Base-by-base conservation (phyloP, 257 asterid species). In the Schizonepeta tenuifolia region DNA sequence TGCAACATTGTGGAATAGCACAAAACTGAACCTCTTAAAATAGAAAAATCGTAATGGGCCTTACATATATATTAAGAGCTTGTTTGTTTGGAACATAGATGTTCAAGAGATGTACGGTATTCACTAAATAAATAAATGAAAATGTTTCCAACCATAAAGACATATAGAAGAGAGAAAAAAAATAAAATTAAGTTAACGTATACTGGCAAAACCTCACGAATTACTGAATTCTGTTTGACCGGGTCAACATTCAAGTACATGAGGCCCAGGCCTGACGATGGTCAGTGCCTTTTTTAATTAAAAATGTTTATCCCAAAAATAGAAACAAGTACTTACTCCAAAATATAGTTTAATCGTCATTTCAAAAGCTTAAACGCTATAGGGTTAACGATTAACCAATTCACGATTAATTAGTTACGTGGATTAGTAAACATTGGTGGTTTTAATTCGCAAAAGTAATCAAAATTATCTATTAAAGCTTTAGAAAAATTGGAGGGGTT, bases 231-330 rank as follows among this genome's bases (percentile, higher is more conserved):
- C 7, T 55, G 63, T 72, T 66, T 72, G 82, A 78, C 71, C 58
- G 3, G 60, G 82, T 72, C 82, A 77, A 72, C 67, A 40, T 40
- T 78, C 44, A 50, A 72, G 82, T 78, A 67, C 78, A 66, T 15
- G 24, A 46, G 63, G 44, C 68, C 49, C 73, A 62, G 74, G 26
- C 70, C 80, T 50, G 43, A 69, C 75, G 46, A 72, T 38, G 38
- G 57, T 60, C 66, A 58, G 31, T 22, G 69, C 43, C 14, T 40
- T 54, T 66, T 46, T 18, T 22, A 40, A 10, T 38, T 9, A 12
- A 11, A 40, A 12, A 36, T n/a, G 20, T n/a, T 51, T 51, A 4
- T 51, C 26, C 58, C 28, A 51, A 51, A 51, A 12, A 12, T 46
- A 36, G 41, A 38, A 38, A 15, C 18, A 47, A 47, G 0, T 46